Base-by-base conservation (phyloP, 306 rosid genomes). In the Prunus mira region DNA sequence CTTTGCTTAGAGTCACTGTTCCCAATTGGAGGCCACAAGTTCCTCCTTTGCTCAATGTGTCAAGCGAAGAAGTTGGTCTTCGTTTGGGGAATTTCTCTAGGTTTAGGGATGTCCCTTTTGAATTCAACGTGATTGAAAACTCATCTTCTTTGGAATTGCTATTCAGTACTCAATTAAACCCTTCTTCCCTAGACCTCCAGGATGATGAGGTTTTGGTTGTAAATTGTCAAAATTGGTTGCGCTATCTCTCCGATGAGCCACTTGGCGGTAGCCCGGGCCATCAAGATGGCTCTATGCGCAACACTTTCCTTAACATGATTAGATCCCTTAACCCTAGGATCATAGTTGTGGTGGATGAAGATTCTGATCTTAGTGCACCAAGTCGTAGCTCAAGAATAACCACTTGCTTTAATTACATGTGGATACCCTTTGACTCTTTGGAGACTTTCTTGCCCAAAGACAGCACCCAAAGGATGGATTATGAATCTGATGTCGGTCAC, bases 341-440 rank as follows among this genome's bases (percentile, higher is more conserved):
- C 22, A 69, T 90, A 24, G 80, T 90, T 1, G 86, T 92, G 38
- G 98, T 90, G 10, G 98, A 95, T 25, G 98, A 95, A 77, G 98
- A 95, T 70, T 88, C 85, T 54, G 97, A 92, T 67, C 79, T 90
- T 51, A 87, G 82, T 60, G 70, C 82, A 12, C 54, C 91, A 6
- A 95, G 91, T 78, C 85, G 92, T 38, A 47, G 86, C 9, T 89
- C 97, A 34, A 90, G 98, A 69, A 88, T 92, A 15, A 80, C 90
- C 1, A 72, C 96, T 9, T 86, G 97, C 81, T 95, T 95, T 76
- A 95, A 95, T 65, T 89, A 92, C 79, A 71, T 92, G 8, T 95
- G 98, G 98, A 95, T 95, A 82, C 98, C 97, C 38, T 95, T 92
- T 50, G 98, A 95, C 71, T 93, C 97, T 13, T 79, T 95, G 80